Conservation (phyloP, 2,329 filamentous ascomycete genomes). For the Xylariaceae sp. region DNA sequence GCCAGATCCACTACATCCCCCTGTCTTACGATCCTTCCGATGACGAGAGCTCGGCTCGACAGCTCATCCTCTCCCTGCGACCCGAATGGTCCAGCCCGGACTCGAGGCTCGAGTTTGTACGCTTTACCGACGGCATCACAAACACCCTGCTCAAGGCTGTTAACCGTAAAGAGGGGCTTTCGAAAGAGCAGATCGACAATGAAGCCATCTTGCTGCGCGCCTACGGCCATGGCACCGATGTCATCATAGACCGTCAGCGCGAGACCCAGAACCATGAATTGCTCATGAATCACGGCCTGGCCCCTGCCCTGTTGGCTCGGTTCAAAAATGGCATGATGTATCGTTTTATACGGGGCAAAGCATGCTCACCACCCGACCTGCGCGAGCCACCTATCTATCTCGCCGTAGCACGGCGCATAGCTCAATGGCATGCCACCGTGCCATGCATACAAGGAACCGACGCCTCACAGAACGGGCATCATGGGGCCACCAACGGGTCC, state of each 20-base stretch:
- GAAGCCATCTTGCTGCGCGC: conserved; percentile 86
- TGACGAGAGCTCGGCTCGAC: conserved; percentile 71
- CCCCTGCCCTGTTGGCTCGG: conserved; percentile 79
- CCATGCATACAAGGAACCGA: conserved; percentile 45
- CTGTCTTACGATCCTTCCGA: conserved; percentile 73
- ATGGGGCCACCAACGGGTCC: conserved; percentile 27
- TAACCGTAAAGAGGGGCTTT: conserved; percentile 58
- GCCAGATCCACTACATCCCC: conserved; percentile 59
- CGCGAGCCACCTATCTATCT: conserved; percentile 69
- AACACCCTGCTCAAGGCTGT: conserved; percentile 84
- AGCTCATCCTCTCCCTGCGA: conserved; percentile 70
- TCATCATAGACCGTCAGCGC: conserved; percentile 93
- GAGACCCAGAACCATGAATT: conserved; percentile 76
- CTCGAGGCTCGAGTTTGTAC: conserved; percentile 74
- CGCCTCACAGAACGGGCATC: conserved; percentile 35
- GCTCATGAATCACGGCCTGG: conserved; percentile 75
- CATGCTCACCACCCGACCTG: conserved; percentile 76
- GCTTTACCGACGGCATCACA: conserved; percentile 97
- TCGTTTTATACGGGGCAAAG: conserved; percentile 76
- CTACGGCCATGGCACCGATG: conserved; percentile 89
- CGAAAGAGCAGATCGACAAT: conserved; percentile 54
- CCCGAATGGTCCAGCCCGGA: conserved; percentile 75
- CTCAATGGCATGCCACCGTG: conserved; percentile 83
- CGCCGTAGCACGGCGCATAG: conserved; percentile 77
- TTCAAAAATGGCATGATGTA: conserved; percentile 97